These are phyloP conservation scores for Tagetes patula DNA, from an alignment of 129 eudicot genomes.

Conservation along the genomic window DNA sequence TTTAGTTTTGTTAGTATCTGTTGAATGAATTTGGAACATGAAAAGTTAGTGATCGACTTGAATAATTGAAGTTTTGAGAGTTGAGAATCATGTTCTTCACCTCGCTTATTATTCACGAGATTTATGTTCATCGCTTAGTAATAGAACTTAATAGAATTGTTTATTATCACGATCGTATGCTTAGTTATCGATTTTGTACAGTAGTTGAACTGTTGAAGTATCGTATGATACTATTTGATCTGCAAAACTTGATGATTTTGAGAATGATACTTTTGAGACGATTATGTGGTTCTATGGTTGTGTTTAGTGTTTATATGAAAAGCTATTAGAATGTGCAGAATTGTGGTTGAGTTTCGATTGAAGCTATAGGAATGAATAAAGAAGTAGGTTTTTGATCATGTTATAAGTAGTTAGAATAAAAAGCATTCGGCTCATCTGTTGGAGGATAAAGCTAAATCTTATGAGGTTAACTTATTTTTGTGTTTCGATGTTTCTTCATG, in stretches of 20 bases:
- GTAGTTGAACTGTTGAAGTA: background rate
- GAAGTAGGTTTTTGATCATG: background rate
- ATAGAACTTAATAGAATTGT: background rate
- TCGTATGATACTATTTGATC: background rate
- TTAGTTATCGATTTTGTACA: background rate
- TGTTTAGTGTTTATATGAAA: background rate
- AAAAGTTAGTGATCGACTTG: conserved; percentile 18
- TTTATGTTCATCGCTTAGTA: background rate
- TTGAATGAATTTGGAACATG: background rate
- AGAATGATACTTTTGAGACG: background rate
- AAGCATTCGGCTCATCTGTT: background rate
- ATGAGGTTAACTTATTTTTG: background rate
- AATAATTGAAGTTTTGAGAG: conserved; percentile 1
- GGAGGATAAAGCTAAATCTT: background rate
- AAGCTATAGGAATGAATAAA: background rate
- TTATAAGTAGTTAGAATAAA: background rate
- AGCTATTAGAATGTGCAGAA: background rate
- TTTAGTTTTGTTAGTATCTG: background rate
- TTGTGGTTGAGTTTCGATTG: conserved; percentile 9
- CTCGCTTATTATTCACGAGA: conserved; percentile 2
- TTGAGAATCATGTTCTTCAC: background rate
- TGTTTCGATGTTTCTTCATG: background rate
- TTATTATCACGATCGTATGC: conserved; percentile 2
- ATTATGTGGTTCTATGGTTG: background rate
- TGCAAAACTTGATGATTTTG: background rate